Conservation (phyloP, 257 asterid species). For the Apocynum venetum region DNA sequence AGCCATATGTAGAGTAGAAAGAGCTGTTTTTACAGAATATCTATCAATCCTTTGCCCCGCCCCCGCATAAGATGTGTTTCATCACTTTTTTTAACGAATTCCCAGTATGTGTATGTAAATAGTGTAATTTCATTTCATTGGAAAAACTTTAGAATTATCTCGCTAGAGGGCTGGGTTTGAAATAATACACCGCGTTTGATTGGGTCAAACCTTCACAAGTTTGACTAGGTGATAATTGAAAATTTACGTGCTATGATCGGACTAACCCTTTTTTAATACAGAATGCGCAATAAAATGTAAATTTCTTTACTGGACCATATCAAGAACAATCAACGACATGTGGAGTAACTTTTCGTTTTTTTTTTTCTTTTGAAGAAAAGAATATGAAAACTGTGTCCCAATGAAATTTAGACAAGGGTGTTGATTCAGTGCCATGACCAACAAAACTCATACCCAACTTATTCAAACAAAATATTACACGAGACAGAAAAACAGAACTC, state of each 20-base stretch:
- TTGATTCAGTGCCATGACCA: conserved; percentile 4
- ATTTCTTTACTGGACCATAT: not conserved
- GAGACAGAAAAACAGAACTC: not conserved
- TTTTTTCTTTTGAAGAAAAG: not conserved
- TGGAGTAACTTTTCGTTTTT: not conserved
- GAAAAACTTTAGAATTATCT: too few relatives aligned
- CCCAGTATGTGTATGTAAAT: too few relatives aligned
- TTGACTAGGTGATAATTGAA: not conserved
- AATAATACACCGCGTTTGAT: not conserved
- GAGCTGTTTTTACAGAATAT: not conserved
- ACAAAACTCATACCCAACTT: not conserved
- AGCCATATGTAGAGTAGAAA: not conserved
- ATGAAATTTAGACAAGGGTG: conserved; percentile 1
- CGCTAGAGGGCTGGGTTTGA: not conserved
- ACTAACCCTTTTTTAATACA: too few relatives aligned
- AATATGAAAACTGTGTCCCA: not conserved
- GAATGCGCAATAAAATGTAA: too few relatives aligned
- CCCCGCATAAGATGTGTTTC: not conserved
- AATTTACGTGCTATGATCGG: too few relatives aligned
- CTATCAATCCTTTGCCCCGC: too few relatives aligned
- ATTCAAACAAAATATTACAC: not conserved
- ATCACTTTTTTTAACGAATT: too few relatives aligned
- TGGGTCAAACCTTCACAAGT: not conserved
- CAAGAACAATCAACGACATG: not conserved
- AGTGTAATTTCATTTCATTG: too few relatives aligned